Evolutionary conservation across 1,139 yeast species (phyloP).

Genomic region (Geotrichum histeridarum): DNA sequence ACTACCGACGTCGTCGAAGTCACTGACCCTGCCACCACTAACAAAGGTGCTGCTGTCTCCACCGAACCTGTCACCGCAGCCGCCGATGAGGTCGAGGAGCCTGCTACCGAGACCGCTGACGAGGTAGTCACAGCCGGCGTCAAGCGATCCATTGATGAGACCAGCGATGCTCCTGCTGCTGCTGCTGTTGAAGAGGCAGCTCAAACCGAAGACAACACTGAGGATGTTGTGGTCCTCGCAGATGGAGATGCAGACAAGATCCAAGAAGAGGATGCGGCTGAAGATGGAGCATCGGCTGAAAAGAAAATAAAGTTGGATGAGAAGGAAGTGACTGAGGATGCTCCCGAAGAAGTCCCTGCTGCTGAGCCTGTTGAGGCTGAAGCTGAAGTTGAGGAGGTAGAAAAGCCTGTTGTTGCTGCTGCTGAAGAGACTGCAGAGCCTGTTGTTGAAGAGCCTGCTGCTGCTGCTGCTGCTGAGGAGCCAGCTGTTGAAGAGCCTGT

Average conservation of each 20-base stretch:
- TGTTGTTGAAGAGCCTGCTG: neutral
- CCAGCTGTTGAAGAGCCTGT: too few species aligned
- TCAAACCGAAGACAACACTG: too few species aligned
- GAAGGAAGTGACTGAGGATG: too few species aligned
- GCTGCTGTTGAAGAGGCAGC: too few species aligned
- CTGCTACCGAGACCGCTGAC: neutral
- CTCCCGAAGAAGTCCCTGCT: too few species aligned
- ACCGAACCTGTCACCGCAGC: slow-evolving; percentile 5
- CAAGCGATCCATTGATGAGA: neutral
- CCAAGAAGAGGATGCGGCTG: neutral
- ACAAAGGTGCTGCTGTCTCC: neutral
- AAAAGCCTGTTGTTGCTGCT: neutral
- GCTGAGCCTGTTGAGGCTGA: neutral
- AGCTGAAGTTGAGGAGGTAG: neutral
- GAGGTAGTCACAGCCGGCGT: neutral
- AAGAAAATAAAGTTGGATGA: slow-evolving; percentile 1
- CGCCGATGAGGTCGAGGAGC: slow-evolving; percentile 2
- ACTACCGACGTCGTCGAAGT: neutral
- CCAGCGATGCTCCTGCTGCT: neutral
- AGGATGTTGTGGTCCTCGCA: too few species aligned
- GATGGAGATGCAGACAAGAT: too few species aligned
- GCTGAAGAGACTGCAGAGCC: neutral
- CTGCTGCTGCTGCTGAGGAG: slow-evolving; percentile 4
- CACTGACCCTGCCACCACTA: neutral
- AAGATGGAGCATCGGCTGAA: neutral